phyloP scores from a whole-genome alignment of 1,284 basidiomycete genomes.

The Naganishia albida region DNA sequence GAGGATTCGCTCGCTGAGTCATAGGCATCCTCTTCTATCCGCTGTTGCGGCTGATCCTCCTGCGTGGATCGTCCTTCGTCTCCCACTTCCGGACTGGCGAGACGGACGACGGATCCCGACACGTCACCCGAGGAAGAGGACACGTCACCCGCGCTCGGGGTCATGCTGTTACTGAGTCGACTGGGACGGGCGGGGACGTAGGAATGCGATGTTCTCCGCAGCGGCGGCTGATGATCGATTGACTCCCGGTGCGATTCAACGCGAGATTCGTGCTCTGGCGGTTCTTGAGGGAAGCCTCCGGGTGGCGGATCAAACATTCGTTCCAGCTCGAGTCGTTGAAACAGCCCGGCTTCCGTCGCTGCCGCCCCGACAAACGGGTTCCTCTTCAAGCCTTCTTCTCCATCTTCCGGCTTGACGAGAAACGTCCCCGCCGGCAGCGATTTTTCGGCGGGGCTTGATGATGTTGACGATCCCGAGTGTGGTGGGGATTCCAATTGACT shows the following conservation, averaged over 20 bases:
- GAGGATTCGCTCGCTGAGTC: conserved; percentile 15
- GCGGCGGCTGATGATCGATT: neutral
- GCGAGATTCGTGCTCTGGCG: no score
- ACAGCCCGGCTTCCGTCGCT: conserved; percentile 57
- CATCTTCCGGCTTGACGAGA: conserved; percentile 70
- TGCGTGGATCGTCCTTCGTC: neutral
- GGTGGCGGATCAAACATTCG: conserved; percentile 88
- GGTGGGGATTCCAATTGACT: no score
- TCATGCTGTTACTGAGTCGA: conserved; percentile 51
- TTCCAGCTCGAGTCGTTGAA: conserved; percentile 78
- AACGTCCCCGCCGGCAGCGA: conserved; percentile 64
- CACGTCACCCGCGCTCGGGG: conserved; percentile 34
- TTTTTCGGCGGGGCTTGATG: neutral
- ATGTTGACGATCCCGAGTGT: neutral
- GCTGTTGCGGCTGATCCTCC: neutral
- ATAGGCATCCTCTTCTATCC: neutral
- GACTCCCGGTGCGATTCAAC: no score
- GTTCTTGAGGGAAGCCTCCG: conserved; percentile 56
- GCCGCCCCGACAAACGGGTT: conserved; percentile 40
- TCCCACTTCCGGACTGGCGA: no score
- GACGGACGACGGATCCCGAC: no score
- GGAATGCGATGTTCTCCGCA: conserved; percentile 38
- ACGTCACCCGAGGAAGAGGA: conserved; percentile 29
- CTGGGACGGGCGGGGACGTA: conserved; percentile 51
- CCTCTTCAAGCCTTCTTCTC: conserved; percentile 42